Percentiles rank a stretch among this genome's conserved stretches.
Conservation (phyloP, 2,329 filamentous ascomycete species). For the Cryphonectria parasitica region DNA sequence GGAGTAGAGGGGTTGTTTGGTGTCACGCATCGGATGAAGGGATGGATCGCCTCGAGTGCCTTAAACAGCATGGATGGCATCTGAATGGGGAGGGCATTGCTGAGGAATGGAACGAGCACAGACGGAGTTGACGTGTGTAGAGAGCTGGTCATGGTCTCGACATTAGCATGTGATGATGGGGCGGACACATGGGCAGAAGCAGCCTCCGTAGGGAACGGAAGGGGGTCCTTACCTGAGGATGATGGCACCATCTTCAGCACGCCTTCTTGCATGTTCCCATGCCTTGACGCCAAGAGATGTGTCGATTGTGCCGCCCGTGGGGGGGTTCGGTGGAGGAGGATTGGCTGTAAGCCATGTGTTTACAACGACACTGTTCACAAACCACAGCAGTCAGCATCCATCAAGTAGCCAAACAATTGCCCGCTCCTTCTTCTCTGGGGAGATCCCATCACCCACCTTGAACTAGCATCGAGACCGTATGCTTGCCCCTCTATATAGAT, state of each 20-base stretch:
- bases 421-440: background rate
- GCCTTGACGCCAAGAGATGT: slow-evolving; percentile 75
- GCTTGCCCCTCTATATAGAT: slow-evolving; percentile 81
- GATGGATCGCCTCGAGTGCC: slow-evolving; percentile 78
- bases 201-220: background rate
- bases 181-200: too few relatives aligned
- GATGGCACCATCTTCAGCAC: slow-evolving; percentile 94
- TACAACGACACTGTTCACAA: slow-evolving; percentile 71
- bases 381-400: slow-evolving; percentile 7
- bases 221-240: slow-evolving; percentile 72
- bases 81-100: slow-evolving; percentile 73
- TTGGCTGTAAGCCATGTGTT: slow-evolving; percentile 92
- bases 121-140: slow-evolving; percentile 89
- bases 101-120: slow-evolving; percentile 76
- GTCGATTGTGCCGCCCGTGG: slow-evolving; percentile 79
- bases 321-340: slow-evolving; percentile 69
- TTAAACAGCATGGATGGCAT: slow-evolving; percentile 77
- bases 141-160: slow-evolving; percentile 60
- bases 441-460: slow-evolving; percentile 39
- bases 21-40: slow-evolving; percentile 86
- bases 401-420: background rate
- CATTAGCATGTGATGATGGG: slow-evolving; percentile 28
- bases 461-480: slow-evolving; percentile 87
- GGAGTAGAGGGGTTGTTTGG: slow-evolving; percentile 86
- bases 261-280: slow-evolving; percentile 93